Base-by-base conservation (phyloP, 2,329 filamentous ascomycete species). In the Alternaria triticina region DNA sequence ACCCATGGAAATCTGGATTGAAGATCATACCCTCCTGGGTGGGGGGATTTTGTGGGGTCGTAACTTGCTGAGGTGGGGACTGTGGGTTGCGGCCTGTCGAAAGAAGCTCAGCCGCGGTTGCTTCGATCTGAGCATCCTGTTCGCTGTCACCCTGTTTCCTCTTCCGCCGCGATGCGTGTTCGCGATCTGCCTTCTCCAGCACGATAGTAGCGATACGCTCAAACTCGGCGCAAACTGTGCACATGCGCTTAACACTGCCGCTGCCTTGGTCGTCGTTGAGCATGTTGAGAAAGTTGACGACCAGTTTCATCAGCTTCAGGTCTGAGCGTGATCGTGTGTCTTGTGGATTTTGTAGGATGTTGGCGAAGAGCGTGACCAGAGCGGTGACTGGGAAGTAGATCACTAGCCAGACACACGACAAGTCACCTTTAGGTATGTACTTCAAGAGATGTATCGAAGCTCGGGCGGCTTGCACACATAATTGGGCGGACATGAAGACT, bases 371-470 rank as follows among this genome's bases (percentile, higher is more conserved):
- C 0, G 96, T 98, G 47, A 99, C 94, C 5, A 98, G 87, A 1
- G 96, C 92, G 0, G 96, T 97, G 9, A 99, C 94, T 0, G 96
- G 96, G 81, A 97, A 99, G 81, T 99, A 99, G 11, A 98, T 84
- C 69, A 97, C 93, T 76, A 99, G 87, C 95, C 96, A 99, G 56
- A 98, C 94, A 80, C 94, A 97, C 52, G 92, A 91, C 76, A 94
- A 94, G 77, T 99, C 96, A 49, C 94, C 94, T 77, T 97, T 94
- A 0, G 96, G 96, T 51, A 98, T 94, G 78, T 98, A 98, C 80
- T 97, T 97, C 67, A 99, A 89, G 45, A 99, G 82, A 64, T 96
- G 93, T 61, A 99, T 97, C 3, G 94, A 97, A 3, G 95, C 94
- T 72, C 96, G 86, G 3, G 96, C 96, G 15, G 96, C 95, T 51